Evolutionary conservation across 306 rosid genomes (phyloP), one percentile per base, ranked within the genome.

Genomic region (Inga laurina): DNA sequence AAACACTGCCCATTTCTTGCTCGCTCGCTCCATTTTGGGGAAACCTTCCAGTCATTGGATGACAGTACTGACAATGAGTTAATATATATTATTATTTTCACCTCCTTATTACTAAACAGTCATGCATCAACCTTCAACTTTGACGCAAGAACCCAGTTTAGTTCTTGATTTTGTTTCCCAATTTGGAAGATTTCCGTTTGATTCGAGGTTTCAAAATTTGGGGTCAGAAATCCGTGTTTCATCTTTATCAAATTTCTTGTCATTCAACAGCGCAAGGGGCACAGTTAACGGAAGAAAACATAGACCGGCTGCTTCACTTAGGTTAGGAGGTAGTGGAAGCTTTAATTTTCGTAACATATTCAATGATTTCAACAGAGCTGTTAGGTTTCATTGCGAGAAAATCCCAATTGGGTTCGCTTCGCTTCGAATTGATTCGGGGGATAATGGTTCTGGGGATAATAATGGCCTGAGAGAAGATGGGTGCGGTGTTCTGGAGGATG

Each of bases 381-480:
- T 91, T 74, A 69, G 85, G 87, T 86, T 91, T 62, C 93, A 91
- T 16, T 88, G 88, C 74, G 84, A 91, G 54, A 91, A 37, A 85
- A 43, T 89, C 72, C 92, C 97, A 13, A 90, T 93, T 75, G 93
- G 97, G 83, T 93, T 91, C 44, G 97, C 94, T 64, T 91, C 97
- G 6, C 72, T 90, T 73, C 64, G 87, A 32, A 37, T 86, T 61
- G 88, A 83, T 41, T 61, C 82, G 0, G 91, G 82, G 19, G 90
- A 88, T 45, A 51, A 76, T 61, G 88, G 84, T 35, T 61, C 82
- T 1, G 90, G 82, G 12, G 89, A 88, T 24, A 65, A 59, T 43
- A 77, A 44, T 82, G 88, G 89, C 9, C 24, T 82, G 51, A 87
- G 83, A 48, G 93, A 85, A 35, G 85, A 83, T 69, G 90, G 82